phyloP scores from a whole-genome alignment of 2,329 filamentous ascomycete genomes.

The Colletotrichum sp. region DNA sequence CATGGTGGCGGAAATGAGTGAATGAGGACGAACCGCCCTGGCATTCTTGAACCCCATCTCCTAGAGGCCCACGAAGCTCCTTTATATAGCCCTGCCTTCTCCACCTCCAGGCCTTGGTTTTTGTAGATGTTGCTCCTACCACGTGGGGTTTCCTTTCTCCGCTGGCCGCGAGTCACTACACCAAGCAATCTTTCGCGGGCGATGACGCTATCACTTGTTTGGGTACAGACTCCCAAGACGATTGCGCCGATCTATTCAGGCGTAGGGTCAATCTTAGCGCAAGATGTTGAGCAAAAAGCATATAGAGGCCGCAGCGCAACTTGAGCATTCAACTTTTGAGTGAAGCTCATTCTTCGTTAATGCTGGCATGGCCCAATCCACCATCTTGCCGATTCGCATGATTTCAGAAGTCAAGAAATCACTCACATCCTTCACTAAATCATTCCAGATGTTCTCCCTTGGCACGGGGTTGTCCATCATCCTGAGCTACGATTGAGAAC shows the following conservation, averaged over 20 bases:
- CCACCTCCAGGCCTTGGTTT: not conserved
- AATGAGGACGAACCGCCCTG: not conserved
- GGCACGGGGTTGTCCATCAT: not conserved
- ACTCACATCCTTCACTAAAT: not conserved
- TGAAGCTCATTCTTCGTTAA: not conserved
- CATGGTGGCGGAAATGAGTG: not conserved
- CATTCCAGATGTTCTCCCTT: not conserved
- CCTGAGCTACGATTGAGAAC: not conserved
- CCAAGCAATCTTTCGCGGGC: not conserved
- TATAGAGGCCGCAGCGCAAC: not conserved
- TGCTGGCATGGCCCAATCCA: fast-evolving
- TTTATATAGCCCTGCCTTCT: not conserved
- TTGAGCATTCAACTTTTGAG: not conserved
- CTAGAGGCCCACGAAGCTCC: not conserved
- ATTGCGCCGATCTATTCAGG: fast-evolving
- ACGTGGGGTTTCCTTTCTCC: not conserved
- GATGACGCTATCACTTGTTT: not conserved
- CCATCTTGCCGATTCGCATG: not conserved
- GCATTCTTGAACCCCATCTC: not conserved
- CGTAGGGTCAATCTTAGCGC: fast-evolving
- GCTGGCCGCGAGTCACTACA: not conserved
- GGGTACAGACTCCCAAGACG: fast-evolving
- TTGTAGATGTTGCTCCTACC: not conserved
- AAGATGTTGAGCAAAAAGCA: not conserved
- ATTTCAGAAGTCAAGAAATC: not conserved